Evolutionary conservation across 2,329 filamentous ascomycete genomes (phyloP).

Genomic region (Fusarium sp.): DNA sequence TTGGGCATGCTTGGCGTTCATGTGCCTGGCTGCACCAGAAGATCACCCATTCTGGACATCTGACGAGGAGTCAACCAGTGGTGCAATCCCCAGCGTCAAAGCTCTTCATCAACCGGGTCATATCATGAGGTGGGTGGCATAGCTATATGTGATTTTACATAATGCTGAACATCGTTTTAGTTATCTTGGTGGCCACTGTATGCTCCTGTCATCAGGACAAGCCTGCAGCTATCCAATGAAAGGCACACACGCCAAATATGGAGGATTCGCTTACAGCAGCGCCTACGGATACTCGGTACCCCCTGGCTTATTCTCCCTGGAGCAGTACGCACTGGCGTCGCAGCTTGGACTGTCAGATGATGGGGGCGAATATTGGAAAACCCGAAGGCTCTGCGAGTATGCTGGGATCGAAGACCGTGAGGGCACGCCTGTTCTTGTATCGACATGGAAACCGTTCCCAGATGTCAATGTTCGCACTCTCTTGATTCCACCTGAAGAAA

Average conservation of each 20-base stretch:
- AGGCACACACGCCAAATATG: conserved; percentile 86
- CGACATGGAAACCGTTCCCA: conserved; percentile 78
- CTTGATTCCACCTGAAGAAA: conserved; percentile 72
- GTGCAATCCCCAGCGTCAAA: conserved; percentile 71
- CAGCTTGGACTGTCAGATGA: conserved; percentile 84
- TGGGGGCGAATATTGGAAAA: conserved; percentile 84
- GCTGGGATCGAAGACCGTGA: conserved; percentile 72
- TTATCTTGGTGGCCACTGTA: conserved; percentile 80
- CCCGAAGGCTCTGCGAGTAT: conserved; percentile 77
- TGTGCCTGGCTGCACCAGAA: conserved; percentile 78
- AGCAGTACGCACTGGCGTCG: conserved; percentile 82
- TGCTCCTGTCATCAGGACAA: conserved; percentile 82
- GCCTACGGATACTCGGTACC: conserved; percentile 84
- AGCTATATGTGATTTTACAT: not conserved
- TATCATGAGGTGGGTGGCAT: conserved; percentile 69
- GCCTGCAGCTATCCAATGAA: conserved; percentile 88
- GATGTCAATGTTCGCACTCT: conserved; percentile 78
- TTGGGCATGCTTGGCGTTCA: conserved; percentile 85
- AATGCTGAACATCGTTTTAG: conserved; percentile 53
- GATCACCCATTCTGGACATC: conserved; percentile 83
- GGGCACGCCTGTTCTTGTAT: conserved; percentile 73
- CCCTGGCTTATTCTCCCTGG: conserved; percentile 80
- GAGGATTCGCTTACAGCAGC: conserved; percentile 83
- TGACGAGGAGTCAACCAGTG: conserved; percentile 72
- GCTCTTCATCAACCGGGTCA: conserved; percentile 78